Percentiles rank a stretch among this genome's conserved stretches.
Conservation (phyloP, 805 yeast genomes). For the Pichia californica region DNA sequence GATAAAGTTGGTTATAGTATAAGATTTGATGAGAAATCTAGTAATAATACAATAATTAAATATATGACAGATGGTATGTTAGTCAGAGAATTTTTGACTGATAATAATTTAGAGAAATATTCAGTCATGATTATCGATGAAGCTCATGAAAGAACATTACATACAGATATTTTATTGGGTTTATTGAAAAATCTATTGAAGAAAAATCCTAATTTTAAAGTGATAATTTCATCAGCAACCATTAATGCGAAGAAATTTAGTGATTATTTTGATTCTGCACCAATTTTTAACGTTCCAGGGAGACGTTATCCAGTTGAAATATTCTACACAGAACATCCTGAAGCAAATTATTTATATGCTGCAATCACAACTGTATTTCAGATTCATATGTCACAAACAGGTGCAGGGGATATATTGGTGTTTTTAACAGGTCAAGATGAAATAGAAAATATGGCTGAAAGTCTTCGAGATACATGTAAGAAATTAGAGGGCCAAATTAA, state of each 20-base stretch:
- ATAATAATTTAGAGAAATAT: slow-evolving; percentile 61
- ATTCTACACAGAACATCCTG: slow-evolving; percentile 78
- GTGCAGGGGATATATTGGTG: slow-evolving; percentile 76
- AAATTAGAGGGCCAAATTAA: slow-evolving; percentile 31
- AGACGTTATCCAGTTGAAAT: slow-evolving; percentile 89
- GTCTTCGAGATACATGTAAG: slow-evolving; percentile 54
- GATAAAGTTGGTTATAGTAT: slow-evolving; percentile 82
- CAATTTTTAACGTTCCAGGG: slow-evolving; percentile 87
- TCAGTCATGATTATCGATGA: slow-evolving; percentile 91
- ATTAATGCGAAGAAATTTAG: slow-evolving; percentile 87
- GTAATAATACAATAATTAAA: slow-evolving; percentile 63
- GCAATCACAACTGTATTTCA: slow-evolving; percentile 84
- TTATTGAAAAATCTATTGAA: slow-evolving; percentile 63
- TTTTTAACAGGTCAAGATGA: slow-evolving; percentile 96
- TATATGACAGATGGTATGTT: slow-evolving; percentile 97
- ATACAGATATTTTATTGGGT: slow-evolving; percentile 82
- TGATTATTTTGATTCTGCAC: slow-evolving; percentile 72
- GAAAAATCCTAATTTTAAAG: slow-evolving; percentile 60
- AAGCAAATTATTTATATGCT: slow-evolving; percentile 84
- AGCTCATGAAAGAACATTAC: slow-evolving; percentile 92
- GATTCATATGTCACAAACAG: slow-evolving; percentile 59
- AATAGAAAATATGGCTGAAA: slow-evolving; percentile 76
- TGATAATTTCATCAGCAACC: slow-evolving; percentile 90
- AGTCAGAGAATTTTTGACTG: slow-evolving; percentile 73
- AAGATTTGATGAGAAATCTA: slow-evolving; percentile 77